These are phyloP conservation scores for Trichoderma koningiopsis DNA, from an alignment of 2,329 filamentous ascomycete species.

Conservation along the genomic window DNA sequence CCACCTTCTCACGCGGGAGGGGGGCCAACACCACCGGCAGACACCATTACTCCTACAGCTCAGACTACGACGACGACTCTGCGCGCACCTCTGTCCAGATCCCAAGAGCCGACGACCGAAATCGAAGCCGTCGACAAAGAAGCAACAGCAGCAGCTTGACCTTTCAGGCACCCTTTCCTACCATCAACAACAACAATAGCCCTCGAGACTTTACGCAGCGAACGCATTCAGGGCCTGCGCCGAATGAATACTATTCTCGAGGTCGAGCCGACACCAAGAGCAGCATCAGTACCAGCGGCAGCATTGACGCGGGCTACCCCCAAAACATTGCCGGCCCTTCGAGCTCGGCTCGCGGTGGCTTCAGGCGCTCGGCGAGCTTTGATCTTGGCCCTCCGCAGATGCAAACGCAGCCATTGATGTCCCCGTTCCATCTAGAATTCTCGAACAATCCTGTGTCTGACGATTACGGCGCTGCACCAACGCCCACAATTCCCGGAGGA, in stretches of 20 bases:
- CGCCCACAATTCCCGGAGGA: constrained; percentile 79
- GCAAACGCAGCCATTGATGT: constrained; percentile 33
- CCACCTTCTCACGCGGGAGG: constrained; percentile 7
- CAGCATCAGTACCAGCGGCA: constrained; percentile 71
- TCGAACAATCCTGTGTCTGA: constrained; percentile 54
- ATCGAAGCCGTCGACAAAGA: constrained; percentile 55
- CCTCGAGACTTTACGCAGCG: constrained; percentile 52
- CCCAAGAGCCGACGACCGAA: constrained; percentile 36
- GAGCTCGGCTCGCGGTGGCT: constrained; percentile 53
- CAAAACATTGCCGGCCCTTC: constrained; percentile 59
- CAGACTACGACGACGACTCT: constrained; percentile 57
- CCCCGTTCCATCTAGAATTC: constrained; percentile 52
- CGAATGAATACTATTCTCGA: constrained; percentile 51
- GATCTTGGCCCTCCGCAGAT: constrained; percentile 56
- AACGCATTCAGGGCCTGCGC: constrained; percentile 41
- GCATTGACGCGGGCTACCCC: constrained; percentile 64
- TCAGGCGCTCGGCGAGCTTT: constrained; percentile 70
- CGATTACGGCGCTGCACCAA: constrained; percentile 78
- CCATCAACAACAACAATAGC: constrained; percentile 62
- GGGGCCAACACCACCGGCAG: constrained; percentile 36
- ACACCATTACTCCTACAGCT: constrained; percentile 59
- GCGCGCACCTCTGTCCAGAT: constrained; percentile 55
- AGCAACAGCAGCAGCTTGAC: constrained; percentile 85
- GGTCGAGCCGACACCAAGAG: constrained; percentile 69
- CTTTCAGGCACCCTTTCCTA: constrained; percentile 60